These are phyloP conservation scores for Colletotrichum sp. DNA, from an alignment of 2,329 filamentous ascomycete genomes.

Conservation along the genomic window DNA sequence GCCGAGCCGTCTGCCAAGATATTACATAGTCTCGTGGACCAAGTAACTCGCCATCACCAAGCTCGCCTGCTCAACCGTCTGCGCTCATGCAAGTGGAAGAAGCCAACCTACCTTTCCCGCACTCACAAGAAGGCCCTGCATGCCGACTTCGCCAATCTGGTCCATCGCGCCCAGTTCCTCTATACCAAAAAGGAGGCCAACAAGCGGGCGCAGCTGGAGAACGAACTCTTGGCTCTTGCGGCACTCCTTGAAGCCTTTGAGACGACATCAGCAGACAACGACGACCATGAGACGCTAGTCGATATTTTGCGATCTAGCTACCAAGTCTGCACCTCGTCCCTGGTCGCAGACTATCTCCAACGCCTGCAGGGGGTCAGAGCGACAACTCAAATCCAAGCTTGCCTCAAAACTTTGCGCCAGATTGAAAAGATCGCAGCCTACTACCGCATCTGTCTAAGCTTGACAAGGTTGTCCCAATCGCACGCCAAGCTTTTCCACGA, in stretches of 20 bases:
- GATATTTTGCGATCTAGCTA: slow-evolving; percentile 13
- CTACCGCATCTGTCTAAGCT: slow-evolving; percentile 10
- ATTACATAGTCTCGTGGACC: background rate
- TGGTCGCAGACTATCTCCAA: slow-evolving; percentile 2
- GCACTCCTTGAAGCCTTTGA: slow-evolving; percentile 14
- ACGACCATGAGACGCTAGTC: slow-evolving; percentile 5
- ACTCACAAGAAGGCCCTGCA: slow-evolving; percentile 21
- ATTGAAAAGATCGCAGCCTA: slow-evolving; percentile 22
- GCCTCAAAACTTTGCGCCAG: slow-evolving; percentile 21
- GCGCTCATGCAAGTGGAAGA: slow-evolving; percentile 19
- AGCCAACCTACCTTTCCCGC: slow-evolving; percentile 17
- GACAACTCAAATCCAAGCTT: slow-evolving; percentile 19
- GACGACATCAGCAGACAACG: background rate
- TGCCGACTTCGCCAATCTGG: slow-evolving; percentile 17
- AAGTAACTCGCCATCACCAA: slow-evolving; percentile 16
- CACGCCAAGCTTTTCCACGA: background rate
- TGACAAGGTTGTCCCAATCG: background rate
- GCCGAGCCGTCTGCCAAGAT: background rate
- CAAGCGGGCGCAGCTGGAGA: background rate
- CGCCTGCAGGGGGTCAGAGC: slow-evolving; percentile 10
- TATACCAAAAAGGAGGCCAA: slow-evolving; percentile 14
- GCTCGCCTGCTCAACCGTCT: slow-evolving; percentile 21
- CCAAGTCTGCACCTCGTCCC: background rate
- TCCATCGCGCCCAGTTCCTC: slow-evolving; percentile 13
- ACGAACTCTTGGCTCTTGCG: background rate